Evolutionary conservation across 1,139 yeast genomes (phyloP).

Genomic region (Chernovozyma sophiae-reginae): DNA sequence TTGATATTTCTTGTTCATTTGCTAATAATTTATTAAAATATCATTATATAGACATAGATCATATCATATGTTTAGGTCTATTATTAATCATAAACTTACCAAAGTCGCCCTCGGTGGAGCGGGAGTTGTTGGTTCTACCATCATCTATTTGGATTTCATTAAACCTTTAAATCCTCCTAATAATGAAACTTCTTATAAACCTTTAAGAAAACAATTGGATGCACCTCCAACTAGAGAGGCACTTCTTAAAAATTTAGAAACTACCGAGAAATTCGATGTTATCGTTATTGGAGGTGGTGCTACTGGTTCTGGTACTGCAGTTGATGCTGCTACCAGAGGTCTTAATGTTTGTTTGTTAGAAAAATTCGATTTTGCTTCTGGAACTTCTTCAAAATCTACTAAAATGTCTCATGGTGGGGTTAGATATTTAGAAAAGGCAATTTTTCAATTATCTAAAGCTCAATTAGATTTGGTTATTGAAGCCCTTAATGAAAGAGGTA

Average conservation of each 20-base stretch:
- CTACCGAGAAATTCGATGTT: conserved; percentile 63
- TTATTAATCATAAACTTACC: conserved; percentile 14
- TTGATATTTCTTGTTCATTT: too few species aligned
- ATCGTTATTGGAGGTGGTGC: conserved; percentile 95
- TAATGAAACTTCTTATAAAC: conserved; percentile 30
- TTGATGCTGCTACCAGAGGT: conserved; percentile 90
- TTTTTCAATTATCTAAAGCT: conserved; percentile 84
- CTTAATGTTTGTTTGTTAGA: conserved; percentile 84
- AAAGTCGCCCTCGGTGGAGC: conserved; percentile 33
- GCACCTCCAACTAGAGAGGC: conserved; percentile 36
- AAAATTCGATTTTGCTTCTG: conserved; percentile 84
- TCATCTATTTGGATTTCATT: conserved; percentile 42
- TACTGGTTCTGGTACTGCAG: conserved; percentile 88
- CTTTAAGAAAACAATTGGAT: conserved; percentile 31
- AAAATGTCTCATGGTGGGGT: conserved; percentile 99
- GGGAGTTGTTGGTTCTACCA: conserved; percentile 33
- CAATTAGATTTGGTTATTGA: conserved; percentile 91
- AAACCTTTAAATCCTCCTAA: conserved; percentile 31
- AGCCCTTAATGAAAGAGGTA: conserved; percentile 89
- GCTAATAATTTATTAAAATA: too few species aligned
- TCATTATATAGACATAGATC: too few species aligned
- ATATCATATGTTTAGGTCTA: conserved; percentile 10
- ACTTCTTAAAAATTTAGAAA: conserved; percentile 29
- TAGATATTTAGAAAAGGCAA: conserved; percentile 90
- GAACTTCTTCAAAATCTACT: conserved; percentile 93